Evolutionary conservation across 805 yeast genomes (phyloP), one percentile per base, ranked within the genome.

Genomic region (Starmerella floricola): DNA sequence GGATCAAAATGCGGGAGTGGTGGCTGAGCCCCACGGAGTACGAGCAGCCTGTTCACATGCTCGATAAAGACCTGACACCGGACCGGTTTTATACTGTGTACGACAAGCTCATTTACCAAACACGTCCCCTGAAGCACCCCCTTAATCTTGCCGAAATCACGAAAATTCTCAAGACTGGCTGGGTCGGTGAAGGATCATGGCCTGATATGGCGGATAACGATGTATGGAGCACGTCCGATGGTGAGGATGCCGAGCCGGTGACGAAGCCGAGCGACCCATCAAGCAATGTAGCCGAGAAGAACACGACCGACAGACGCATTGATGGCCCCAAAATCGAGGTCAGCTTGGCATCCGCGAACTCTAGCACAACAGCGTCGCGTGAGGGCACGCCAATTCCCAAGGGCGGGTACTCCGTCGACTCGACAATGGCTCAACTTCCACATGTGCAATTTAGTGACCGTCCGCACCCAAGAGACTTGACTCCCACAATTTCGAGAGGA

Each of bases 141-240:
- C 66, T 88, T 62, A 84, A 82, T 59, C 69, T 88, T 53, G 67
- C 66, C 44, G 94, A 85, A 57, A 74, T 81, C 32, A 57, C 85
- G 39, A 71, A 71, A 49, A 72, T 87, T 19, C 71, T 87, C 32
- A 76, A 83, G 53, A 73, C 80, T 3, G 95, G 95, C 16, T 87
- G 97, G 97, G 69, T 71, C 13, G 78, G 76, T 46, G 75, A 75
- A 18, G 84, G 78, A 38, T 73, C 75, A 50, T 87, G 91, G 88
- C 54, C 59, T 43, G 47, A 56, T 48, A 30, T 53, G 33, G 47
- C 26, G 24, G 53, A 53, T 33, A 46, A 47, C 18, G 55, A 51
- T 31, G 48, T 38, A 16, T 53, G 56, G 56, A 45, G 50, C 34
- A 44, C 47, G 20, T 44, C 45, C 20, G 48, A 41, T n/a, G 53